phyloP scores from a whole-genome alignment of 1,284 basidiomycete species.

The Apiotrichum sp. region DNA sequence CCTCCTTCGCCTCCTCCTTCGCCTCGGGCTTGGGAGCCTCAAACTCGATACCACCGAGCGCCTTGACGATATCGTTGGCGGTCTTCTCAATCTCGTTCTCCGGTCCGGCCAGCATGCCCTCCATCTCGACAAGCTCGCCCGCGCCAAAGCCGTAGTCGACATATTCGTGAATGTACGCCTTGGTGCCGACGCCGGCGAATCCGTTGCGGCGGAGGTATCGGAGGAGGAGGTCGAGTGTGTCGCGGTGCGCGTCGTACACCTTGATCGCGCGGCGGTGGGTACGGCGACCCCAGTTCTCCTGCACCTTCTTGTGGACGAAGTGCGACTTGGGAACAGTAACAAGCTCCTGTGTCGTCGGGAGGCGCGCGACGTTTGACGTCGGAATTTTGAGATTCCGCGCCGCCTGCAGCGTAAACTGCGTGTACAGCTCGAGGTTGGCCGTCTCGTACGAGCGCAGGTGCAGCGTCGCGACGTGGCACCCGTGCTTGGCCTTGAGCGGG shows the following conservation, averaged over 20 bases:
- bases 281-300: conserved; percentile 89
- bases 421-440: conserved; percentile 65
- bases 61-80: conserved; percentile 23
- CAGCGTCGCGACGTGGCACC: conserved; percentile 72
- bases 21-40: conserved; percentile 6
- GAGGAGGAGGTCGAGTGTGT: conserved; percentile 75
- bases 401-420: conserved; percentile 77
- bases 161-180: conserved; percentile 70
- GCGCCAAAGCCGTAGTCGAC: conserved; percentile 61
- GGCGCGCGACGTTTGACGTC: conserved; percentile 58
- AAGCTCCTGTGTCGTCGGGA: conserved; percentile 71
- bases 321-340: conserved; percentile 84
- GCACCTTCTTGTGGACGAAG: conserved; percentile 89
- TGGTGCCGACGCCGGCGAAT: conserved; percentile 79
- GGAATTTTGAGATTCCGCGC: conserved; percentile 81
- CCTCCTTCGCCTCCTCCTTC: background rate
- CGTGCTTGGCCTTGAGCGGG: conserved; percentile 51
- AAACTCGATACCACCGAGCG: conserved; percentile 20
- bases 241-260: conserved; percentile 78
- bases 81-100: conserved; percentile 18
- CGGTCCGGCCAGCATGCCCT: conserved; percentile 8
- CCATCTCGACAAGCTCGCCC: conserved; percentile 46
- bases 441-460: conserved; percentile 75
- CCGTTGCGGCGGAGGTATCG: conserved; percentile 71
- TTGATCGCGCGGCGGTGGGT: conserved; percentile 82